These are phyloP conservation scores for Psophocarpus tetragonolobus DNA, from an alignment of 306 rosid species.

Conservation along the genomic window DNA sequence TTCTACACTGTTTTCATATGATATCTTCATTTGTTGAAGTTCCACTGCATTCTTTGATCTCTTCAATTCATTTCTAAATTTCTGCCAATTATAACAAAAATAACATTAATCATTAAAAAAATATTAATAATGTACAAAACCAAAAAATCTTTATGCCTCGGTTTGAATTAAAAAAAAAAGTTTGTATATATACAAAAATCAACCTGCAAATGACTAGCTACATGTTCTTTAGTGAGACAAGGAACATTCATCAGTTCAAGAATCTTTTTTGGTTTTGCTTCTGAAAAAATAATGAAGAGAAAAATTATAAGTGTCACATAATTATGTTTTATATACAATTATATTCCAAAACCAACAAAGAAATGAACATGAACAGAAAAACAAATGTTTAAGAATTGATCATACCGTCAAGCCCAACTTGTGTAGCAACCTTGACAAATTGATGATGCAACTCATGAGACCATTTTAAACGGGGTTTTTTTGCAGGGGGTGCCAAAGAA, in stretches of 20 bases:
- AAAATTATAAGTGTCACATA: background rate
- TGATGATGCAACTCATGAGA: slow-evolving; percentile 56
- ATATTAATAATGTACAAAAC: too few species aligned
- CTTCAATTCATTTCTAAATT: too few species aligned
- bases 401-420: slow-evolving; percentile 74
- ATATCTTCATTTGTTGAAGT: too few species aligned
- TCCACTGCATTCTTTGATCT: too few species aligned
- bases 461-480: slow-evolving; percentile 70
- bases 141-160: too few species aligned
- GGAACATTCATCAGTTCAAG: slow-evolving; percentile 69
- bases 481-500: slow-evolving; percentile 33
- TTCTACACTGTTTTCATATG: too few species aligned
- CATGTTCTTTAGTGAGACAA: slow-evolving; percentile 61
- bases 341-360: background rate
- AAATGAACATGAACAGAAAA: background rate
- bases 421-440: slow-evolving; percentile 57
- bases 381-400: background rate
- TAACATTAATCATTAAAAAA: too few species aligned
- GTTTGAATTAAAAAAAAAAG: too few species aligned
- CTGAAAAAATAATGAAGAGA: slow-evolving; percentile 19
- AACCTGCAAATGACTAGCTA: slow-evolving; percentile 83
- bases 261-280: slow-evolving; percentile 69
- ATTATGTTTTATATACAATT: background rate
- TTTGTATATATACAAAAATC: background rate
- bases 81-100: too few species aligned